Conservation (phyloP, 306 rosid genomes). For the Elaeagnus macrophylla region DNA sequence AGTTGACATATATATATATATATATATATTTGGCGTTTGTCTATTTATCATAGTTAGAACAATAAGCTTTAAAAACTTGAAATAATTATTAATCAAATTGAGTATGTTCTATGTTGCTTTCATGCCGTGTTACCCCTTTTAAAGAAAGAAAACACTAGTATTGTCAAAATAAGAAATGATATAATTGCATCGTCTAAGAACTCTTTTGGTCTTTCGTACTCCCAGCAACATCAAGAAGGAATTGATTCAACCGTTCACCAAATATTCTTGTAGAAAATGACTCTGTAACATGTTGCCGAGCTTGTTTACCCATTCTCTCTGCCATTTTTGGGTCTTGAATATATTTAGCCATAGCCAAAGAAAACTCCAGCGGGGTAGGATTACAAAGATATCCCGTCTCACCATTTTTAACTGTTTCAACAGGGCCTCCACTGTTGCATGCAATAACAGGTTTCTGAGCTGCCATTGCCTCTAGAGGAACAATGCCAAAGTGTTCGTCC, state of each 20-base stretch:
- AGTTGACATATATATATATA: too few species aligned
- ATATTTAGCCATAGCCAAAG: conserved; percentile 59
- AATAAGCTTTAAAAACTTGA: too few species aligned
- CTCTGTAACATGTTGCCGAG: conserved; percentile 56
- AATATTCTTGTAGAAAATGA: conserved; percentile 69
- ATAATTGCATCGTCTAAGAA: too few species aligned
- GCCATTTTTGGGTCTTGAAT: conserved; percentile 45
- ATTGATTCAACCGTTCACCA: conserved; percentile 56
- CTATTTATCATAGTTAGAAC: too few species aligned
- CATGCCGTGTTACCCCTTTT: too few species aligned
- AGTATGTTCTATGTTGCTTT: too few species aligned
- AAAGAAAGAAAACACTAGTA: too few species aligned
- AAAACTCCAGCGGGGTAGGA: conserved; percentile 51
- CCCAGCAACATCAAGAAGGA: conserved; percentile 43
- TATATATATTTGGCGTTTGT: too few species aligned
- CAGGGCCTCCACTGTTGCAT: conserved; percentile 84
- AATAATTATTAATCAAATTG: too few species aligned
- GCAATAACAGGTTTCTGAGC: conserved; percentile 87
- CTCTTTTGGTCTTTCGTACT: conserved; percentile 38
- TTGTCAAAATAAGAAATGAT: too few species aligned
- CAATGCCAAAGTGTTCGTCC: conserved; percentile 94
- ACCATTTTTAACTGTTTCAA: conserved; percentile 63
- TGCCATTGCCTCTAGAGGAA: conserved; percentile 96
- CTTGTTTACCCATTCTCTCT: conserved; percentile 64
- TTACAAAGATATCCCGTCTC: conserved; percentile 63